Conservation (phyloP, 306 rosid species). For the Acmispon strigosus region DNA sequence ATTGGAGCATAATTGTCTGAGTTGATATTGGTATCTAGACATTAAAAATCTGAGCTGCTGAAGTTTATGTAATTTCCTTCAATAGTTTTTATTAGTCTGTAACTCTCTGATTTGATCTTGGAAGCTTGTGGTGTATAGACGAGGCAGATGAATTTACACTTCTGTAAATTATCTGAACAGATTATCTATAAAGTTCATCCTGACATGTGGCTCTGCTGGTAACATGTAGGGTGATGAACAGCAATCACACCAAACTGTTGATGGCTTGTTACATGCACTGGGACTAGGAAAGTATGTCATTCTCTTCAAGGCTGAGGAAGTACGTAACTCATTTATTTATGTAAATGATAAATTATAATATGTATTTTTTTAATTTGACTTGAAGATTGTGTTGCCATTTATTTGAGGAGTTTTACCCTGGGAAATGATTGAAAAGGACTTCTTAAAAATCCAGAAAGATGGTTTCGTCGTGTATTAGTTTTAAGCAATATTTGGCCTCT, state of each 20-base stretch:
- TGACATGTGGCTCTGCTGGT: conserved; percentile 18
- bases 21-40: background rate
- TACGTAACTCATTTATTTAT: conserved; percentile 38
- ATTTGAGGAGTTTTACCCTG: background rate
- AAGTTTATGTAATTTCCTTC: conserved; percentile 5
- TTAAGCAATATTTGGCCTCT: background rate
- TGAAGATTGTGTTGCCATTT: background rate
- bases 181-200: background rate
- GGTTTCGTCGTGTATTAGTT: too few relatives aligned
- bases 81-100: conserved; percentile 4
- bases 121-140: background rate
- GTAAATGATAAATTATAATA: background rate
- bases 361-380: conserved; percentile 1
- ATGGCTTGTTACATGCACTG: conserved; percentile 63
- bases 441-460: background rate
- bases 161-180: background rate
- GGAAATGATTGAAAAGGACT: conserved; percentile 9
- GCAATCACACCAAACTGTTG: conserved; percentile 63
- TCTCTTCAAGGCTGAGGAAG: conserved; percentile 93
- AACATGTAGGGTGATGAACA: conserved; percentile 59
- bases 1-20: background rate
- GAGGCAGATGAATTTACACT: background rate
- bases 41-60: background rate
- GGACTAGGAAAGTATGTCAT: conserved; percentile 85
- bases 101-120: background rate